A percentile compares a stretch with the other conserved stretches of the same genome.
Evolutionary conservation across 441 rosid genomes (phyloP).

Genomic region (Populus trichocarpa): DNA sequence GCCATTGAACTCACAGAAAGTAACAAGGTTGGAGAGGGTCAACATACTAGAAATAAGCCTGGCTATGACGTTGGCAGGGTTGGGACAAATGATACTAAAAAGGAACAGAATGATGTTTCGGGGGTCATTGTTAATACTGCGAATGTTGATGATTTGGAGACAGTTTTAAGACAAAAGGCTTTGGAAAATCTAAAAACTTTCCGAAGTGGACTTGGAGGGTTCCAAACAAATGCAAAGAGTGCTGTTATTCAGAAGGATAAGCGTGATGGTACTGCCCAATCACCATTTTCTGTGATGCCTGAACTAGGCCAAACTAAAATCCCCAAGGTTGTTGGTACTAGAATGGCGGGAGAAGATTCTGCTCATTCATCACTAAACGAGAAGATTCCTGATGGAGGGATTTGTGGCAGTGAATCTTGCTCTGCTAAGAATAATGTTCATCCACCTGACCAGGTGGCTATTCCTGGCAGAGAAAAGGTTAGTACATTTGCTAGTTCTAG

Average conservation of each 20-base stretch:
- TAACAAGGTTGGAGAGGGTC: constrained; percentile 17
- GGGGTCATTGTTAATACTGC: constrained; percentile 18
- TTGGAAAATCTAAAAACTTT: constrained; percentile 68
- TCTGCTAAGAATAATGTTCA: constrained; percentile 14
- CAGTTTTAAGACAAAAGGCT: constrained; percentile 64
- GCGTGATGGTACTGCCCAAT: constrained; percentile 19
- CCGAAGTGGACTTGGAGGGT: constrained; percentile 51
- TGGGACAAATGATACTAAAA: constrained; percentile 16
- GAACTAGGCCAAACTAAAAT: constrained; percentile 24
- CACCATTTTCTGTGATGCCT: constrained; percentile 8
- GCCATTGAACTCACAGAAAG: constrained; percentile 14
- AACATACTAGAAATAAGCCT: constrained; percentile 16
- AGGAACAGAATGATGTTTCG: constrained; percentile 26
- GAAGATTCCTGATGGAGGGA: constrained; percentile 1
- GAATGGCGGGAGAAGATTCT: constrained; percentile 11
- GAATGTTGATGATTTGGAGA: constrained; percentile 52
- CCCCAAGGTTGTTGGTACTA: constrained; percentile 15
- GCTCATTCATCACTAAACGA: neutral
- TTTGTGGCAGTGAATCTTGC: neutral
- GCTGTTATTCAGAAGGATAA: constrained; percentile 24
- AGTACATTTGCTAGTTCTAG: constrained; percentile 18
- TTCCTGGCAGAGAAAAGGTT: constrained; percentile 25
- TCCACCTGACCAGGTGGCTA: constrained; percentile 24
- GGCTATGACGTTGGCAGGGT: constrained; percentile 26
- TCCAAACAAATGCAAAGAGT: constrained; percentile 18